Base-by-base conservation (phyloP, 2,329 filamentous ascomycete species). In the Pseudodiploospora longispora region DNA sequence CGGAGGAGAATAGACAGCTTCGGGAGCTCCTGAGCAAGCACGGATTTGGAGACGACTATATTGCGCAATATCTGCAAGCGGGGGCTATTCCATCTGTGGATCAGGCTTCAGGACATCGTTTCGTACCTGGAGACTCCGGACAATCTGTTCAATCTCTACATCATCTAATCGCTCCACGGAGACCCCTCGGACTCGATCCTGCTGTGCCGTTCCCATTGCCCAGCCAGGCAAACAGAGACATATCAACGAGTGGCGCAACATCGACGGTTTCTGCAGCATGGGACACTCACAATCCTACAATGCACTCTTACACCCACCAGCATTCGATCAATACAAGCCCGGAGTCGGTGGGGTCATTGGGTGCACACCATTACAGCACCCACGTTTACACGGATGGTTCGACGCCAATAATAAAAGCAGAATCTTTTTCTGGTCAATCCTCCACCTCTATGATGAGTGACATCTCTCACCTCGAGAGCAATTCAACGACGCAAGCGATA, bases 1-100 rank as follows among this genome's bases (percentile, higher is more conserved):
- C 78, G 4, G 78, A 83, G 10, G 83, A 90, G 61, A 89, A 89
- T 59, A 72, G 67, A 47, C 74, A 74, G 42, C 68, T 89, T 44
- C 71, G 82, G 27, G 65, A 65, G 10, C 66, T 88, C 12, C 69
- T 87, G 31, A 66, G 69, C 41, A 64, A 71, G 36, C 67, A 76
- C 51, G 82, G 83, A 3, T 64, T 85, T 27, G 60, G 65, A 36
- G 75, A 82, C 47, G 65, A 70, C 6, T 73, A 76, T 36, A 72
- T 85, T 46, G 63, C 71, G 39, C 58, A 59, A 36, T 70, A 60
- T 44, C 48, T 71, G 8, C 61, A 65, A 34, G 48, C 50, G 8
- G 46, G 50, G 10, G 38, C 42, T 4, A 33, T 36, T 19, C 38
- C 40, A 12, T 32, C 50, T 10, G 44, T 48, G 44, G 52, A 52